phyloP scores from a whole-genome alignment of 2,329 filamentous ascomycete genomes.

The Fusarium praegraminearum region DNA sequence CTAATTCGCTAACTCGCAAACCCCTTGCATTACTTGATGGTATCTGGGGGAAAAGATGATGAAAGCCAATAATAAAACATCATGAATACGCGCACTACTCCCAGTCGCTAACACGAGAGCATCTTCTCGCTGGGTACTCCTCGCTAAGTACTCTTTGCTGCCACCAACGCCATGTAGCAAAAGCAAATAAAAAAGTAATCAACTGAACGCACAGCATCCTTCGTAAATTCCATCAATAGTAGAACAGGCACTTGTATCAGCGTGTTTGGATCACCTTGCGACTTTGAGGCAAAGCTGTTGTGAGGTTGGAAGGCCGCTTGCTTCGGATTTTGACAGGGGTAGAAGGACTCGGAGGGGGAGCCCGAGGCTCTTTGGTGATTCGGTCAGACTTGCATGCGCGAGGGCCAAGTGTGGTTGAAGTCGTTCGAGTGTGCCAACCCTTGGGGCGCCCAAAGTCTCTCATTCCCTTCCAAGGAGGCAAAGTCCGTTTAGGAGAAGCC shows the following conservation, averaged over 20 bases:
- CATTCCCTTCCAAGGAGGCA: slow-evolving; percentile 32
- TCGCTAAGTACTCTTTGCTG: slow-evolving; percentile 14
- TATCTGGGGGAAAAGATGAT: slow-evolving; percentile 15
- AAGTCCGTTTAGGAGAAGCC: background rate
- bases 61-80: slow-evolving; percentile 13
- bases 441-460: slow-evolving; percentile 14
- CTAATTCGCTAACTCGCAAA: slow-evolving; percentile 29
- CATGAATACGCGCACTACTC: slow-evolving; percentile 6
- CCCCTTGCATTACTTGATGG: slow-evolving; percentile 25
- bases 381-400: slow-evolving; percentile 1
- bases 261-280: slow-evolving; percentile 6
- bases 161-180: slow-evolving; percentile 45
- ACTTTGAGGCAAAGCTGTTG: background rate
- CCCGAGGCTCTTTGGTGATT: slow-evolving; percentile 26
- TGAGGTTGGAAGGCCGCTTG: slow-evolving; percentile 25
- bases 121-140: slow-evolving; percentile 8
- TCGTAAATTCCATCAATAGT: slow-evolving; percentile 43
- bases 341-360: background rate
- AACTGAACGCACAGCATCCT: slow-evolving; percentile 27
- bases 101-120: slow-evolving; percentile 13
- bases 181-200: slow-evolving; percentile 12
- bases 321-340: slow-evolving; percentile 35
- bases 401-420: slow-evolving; percentile 8
- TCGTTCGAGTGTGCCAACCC: background rate
- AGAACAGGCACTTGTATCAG: slow-evolving; percentile 26